These are phyloP conservation scores for Byssoonygena ceratinophila DNA, from an alignment of 2,329 filamentous ascomycete genomes.

Conservation along the genomic window DNA sequence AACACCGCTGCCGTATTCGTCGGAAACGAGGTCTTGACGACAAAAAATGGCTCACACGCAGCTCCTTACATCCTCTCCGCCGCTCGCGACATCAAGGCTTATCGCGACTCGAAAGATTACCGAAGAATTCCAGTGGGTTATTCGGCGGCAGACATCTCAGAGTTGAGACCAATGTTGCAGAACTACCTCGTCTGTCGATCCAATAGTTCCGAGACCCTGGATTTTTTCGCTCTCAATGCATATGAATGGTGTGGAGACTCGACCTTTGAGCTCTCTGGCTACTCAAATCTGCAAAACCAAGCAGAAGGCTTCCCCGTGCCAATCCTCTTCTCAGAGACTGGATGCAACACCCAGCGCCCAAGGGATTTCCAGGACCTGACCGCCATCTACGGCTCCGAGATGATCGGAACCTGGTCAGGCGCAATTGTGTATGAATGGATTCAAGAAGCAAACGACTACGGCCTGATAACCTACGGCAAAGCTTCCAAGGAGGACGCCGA, in stretches of 20 bases:
- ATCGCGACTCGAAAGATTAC: slow-evolving; percentile 64
- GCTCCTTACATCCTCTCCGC: slow-evolving; percentile 79
- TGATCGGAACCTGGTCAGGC: slow-evolving; percentile 62
- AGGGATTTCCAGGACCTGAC: slow-evolving; percentile 52
- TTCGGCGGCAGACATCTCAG: slow-evolving; percentile 72
- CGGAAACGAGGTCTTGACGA: slow-evolving; percentile 67
- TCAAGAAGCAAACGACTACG: slow-evolving; percentile 71
- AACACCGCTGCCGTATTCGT: slow-evolving; percentile 78
- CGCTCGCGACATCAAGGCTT: slow-evolving; percentile 69
- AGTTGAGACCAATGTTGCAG: slow-evolving; percentile 54
- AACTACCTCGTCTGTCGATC: slow-evolving; percentile 70
- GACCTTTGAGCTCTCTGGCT: slow-evolving; percentile 55
- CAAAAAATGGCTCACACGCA: slow-evolving; percentile 45
- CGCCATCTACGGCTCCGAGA: slow-evolving; percentile 63
- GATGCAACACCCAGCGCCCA: slow-evolving; percentile 53
- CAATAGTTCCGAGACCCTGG: slow-evolving; percentile 56
- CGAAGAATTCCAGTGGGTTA: slow-evolving; percentile 77
- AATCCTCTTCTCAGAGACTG: slow-evolving; percentile 82
- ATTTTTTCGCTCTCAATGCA: slow-evolving; percentile 78
- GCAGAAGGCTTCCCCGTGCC: slow-evolving; percentile 65
- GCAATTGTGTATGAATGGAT: slow-evolving; percentile 88
- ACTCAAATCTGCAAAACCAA: slow-evolving; percentile 55
- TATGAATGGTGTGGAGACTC: slow-evolving; percentile 64
- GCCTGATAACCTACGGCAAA: slow-evolving; percentile 62
- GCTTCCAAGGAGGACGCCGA: slow-evolving; percentile 35